Percentiles rank a stretch among this genome's conserved stretches.
These are phyloP conservation scores for Bocquillonia castaneifolia DNA, from an alignment of 441 rosid species.

Conservation along the genomic window DNA sequence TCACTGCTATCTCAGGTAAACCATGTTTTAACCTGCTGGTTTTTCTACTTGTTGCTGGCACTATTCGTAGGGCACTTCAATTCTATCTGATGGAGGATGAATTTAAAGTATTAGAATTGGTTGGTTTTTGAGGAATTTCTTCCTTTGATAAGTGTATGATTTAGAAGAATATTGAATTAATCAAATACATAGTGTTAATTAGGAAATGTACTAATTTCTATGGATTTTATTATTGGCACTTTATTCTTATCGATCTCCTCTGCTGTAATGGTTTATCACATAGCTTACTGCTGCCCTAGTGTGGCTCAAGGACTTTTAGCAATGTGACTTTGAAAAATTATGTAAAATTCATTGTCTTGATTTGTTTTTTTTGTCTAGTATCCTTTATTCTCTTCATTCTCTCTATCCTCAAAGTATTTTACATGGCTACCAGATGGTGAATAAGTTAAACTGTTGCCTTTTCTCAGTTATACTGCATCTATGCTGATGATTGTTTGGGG, in stretches of 20 bases:
- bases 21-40: slow-evolving; percentile 1
- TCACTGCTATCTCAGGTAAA: slow-evolving; percentile 90
- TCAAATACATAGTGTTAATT: neutral
- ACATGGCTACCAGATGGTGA: neutral
- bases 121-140: neutral
- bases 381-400: neutral
- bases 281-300: neutral
- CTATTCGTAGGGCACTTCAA: neutral
- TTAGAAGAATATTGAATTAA: neutral
- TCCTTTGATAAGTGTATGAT: neutral
- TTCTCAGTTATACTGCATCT: neutral
- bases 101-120: neutral
- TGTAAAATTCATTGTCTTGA: neutral
- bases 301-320: neutral
- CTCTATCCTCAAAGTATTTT: neutral
- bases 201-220: neutral
- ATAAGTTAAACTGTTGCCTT: neutral
- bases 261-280: neutral
- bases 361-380: too few relatives aligned
- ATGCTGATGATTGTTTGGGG: too few relatives aligned
- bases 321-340: neutral
- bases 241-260: neutral
- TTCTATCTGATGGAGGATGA: neutral
- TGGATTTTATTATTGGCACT: neutral
- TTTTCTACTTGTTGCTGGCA: slow-evolving; percentile 1